A percentile compares a stretch with the other conserved stretches of the same genome.
phyloP scores from a whole-genome alignment of 495 filamentous ascomycete genomes.

The Neurospora tetrasperma region DNA sequence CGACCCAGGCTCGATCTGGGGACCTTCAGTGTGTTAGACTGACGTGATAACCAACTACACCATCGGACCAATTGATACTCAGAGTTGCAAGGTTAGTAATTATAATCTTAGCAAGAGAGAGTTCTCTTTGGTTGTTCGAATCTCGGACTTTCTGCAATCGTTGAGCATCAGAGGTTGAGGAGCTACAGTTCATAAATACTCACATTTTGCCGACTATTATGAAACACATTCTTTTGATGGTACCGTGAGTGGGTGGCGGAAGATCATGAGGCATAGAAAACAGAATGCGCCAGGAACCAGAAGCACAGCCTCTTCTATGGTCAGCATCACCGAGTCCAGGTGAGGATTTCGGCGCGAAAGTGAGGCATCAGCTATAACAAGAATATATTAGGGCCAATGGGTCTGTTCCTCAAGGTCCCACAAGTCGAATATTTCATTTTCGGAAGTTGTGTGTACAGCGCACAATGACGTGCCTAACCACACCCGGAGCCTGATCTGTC shows the following conservation, averaged over 20 bases:
- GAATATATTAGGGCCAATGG: background rate
- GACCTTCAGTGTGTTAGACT: background rate
- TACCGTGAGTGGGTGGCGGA: background rate
- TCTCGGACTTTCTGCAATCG: background rate
- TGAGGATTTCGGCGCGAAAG: background rate
- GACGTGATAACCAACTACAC: background rate
- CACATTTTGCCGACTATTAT: background rate
- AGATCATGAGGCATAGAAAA: background rate
- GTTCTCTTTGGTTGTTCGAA: background rate
- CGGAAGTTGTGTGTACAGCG: background rate
- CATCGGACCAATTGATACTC: background rate
- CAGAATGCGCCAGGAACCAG: background rate
- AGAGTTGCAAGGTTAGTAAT: no score
- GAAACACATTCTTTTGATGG: background rate
- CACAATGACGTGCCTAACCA: conserved; percentile 1
- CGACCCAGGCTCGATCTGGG: background rate
- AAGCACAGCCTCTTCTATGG: background rate
- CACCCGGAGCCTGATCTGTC: background rate
- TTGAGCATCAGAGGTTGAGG: background rate
- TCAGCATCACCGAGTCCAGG: background rate
- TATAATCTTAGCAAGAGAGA: no score
- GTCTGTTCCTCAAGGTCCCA: background rate
- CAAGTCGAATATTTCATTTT: background rate
- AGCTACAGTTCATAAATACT: background rate
- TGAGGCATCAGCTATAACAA: background rate